A percentile compares a stretch with the other conserved stretches of the same genome.
These are phyloP conservation scores for Scheffersomyces segobiensis DNA, from an alignment of 1,139 yeast genomes.

Conservation along the genomic window DNA sequence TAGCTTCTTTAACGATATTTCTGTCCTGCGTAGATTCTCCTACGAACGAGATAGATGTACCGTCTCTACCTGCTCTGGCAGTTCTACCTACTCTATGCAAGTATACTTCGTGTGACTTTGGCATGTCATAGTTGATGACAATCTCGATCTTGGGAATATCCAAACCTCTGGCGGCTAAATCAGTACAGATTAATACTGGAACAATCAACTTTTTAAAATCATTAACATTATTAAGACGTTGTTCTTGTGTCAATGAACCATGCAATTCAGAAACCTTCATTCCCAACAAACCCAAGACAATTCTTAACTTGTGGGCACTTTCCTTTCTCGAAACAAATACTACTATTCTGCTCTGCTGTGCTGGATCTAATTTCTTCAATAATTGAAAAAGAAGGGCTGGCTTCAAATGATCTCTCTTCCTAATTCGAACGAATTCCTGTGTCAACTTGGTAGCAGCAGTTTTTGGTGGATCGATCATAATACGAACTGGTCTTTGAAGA, in stretches of 20 bases:
- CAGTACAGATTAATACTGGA: constrained; percentile 92
- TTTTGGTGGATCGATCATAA: constrained; percentile 96
- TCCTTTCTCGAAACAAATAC: constrained; percentile 92
- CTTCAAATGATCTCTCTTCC: constrained; percentile 82
- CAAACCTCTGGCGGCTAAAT: constrained; percentile 97
- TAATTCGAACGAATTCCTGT: constrained; percentile 92
- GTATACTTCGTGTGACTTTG: constrained; percentile 85
- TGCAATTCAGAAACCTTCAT: constrained; percentile 89
- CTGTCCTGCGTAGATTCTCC: constrained; percentile 89
- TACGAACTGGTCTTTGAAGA: constrained; percentile 83
- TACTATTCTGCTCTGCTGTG: constrained; percentile 68
- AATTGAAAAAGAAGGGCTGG: constrained; percentile 79
- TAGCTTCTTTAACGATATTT: constrained; percentile 82
- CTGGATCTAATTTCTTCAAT: constrained; percentile 63
- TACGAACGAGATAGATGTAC: constrained; percentile 88
- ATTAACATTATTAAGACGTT: constrained; percentile 81
- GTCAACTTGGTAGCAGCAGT: constrained; percentile 83
- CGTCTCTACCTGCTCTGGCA: constrained; percentile 98
- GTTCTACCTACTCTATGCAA: constrained; percentile 99
- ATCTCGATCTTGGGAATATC: constrained; percentile 97
- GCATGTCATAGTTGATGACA: constrained; percentile 95
- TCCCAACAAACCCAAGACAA: constrained; percentile 83
- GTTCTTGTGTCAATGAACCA: constrained; percentile 94
- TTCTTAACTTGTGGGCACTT: constrained; percentile 81
- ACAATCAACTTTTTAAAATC: constrained; percentile 80